These are phyloP conservation scores for Boletales sp. DNA, from an alignment of 768 basidiomycete species.

Conservation along the genomic window DNA sequence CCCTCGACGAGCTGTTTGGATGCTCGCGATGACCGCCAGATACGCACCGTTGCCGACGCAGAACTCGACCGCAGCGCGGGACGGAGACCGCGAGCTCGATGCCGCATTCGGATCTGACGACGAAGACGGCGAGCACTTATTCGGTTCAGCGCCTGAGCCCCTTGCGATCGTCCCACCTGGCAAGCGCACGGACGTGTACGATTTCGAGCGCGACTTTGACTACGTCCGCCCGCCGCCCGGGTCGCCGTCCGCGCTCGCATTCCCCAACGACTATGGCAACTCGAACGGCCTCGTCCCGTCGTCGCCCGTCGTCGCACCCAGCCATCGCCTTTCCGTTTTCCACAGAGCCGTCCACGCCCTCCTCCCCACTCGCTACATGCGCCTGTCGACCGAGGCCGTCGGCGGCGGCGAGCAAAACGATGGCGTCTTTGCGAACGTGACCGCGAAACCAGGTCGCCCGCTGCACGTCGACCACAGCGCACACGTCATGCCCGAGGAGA, in stretches of 20 bases:
- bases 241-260: slow-evolving; percentile 56
- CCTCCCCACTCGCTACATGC: slow-evolving; percentile 63
- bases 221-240: slow-evolving; percentile 70
- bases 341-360: slow-evolving; percentile 54
- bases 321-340: slow-evolving; percentile 49
- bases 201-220: slow-evolving; percentile 80
- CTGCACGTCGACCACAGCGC: slow-evolving; percentile 53
- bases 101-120: slow-evolving; percentile 71
- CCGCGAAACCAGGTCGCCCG: slow-evolving; percentile 70
- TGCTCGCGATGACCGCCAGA: slow-evolving; percentile 39
- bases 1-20: too few relatives aligned
- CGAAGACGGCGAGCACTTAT: slow-evolving; percentile 32
- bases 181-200: slow-evolving; percentile 47
- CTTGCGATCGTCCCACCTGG: slow-evolving; percentile 23
- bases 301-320: slow-evolving; percentile 34
- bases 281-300: slow-evolving; percentile 63
- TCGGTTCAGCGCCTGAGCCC: slow-evolving; percentile 23
- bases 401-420: slow-evolving; percentile 82
- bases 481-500: slow-evolving; percentile 72
- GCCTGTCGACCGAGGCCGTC: slow-evolving; percentile 40
- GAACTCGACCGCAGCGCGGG: slow-evolving; percentile 34
- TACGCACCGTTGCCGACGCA: slow-evolving; percentile 54
- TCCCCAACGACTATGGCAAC: slow-evolving; percentile 70
- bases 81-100: slow-evolving; percentile 61
- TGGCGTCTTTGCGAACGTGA: slow-evolving; percentile 93